A percentile compares a stretch with the other conserved stretches of the same genome.
Conservation (phyloP, 208 protist genomes). For the Leishmania amazonensis region DNA sequence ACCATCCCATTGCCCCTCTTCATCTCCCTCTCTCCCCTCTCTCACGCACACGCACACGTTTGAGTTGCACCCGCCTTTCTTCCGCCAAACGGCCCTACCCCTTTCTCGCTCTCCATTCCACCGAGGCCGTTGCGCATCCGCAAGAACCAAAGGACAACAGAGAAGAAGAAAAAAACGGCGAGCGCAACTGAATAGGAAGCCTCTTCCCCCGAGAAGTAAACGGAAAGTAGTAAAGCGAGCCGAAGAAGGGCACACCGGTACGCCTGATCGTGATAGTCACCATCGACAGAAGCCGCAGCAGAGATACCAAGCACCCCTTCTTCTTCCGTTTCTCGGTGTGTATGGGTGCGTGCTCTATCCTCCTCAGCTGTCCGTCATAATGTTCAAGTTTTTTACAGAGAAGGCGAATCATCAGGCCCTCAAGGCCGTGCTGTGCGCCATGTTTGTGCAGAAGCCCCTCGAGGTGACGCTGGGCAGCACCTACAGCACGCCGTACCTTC, state of each 20-base stretch:
- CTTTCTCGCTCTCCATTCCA: background rate
- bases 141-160: background rate
- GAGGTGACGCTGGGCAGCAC: conserved; percentile 68
- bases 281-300: background rate
- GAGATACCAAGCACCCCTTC: background rate
- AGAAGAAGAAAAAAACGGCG: background rate
- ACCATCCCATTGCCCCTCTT: background rate
- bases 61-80: background rate
- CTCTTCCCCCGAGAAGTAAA: background rate
- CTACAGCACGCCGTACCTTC: conserved; percentile 64
- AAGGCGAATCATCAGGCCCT: conserved; percentile 90
- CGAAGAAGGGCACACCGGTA: background rate
- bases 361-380: background rate
- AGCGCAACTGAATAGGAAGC: background rate
- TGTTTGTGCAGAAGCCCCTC: conserved; percentile 52
- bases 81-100: background rate
- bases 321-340: background rate
- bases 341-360: background rate
- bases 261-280: background rate
- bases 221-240: background rate
- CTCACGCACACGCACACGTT: background rate
- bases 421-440: conserved; percentile 73
- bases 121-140: background rate
- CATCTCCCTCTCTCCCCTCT: background rate
- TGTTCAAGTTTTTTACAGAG: conserved; percentile 77